Percentiles rank a stretch among this genome's conserved stretches.
Evolutionary conservation across 106 monocot species (phyloP).

Genomic region (Amphibolis antarctica): DNA sequence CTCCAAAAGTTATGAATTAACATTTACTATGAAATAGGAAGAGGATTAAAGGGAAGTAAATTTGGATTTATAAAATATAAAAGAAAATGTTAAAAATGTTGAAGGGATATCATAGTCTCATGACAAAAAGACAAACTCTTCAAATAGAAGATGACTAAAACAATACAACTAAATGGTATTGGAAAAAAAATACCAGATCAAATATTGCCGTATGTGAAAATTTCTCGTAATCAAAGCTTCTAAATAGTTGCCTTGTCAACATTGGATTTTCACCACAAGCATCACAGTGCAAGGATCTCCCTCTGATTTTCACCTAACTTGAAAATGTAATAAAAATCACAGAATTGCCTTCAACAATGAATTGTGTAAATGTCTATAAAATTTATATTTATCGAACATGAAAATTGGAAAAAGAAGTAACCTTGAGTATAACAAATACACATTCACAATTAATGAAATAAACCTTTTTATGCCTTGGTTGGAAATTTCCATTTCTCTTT

Average conservation of each 20-base stretch:
- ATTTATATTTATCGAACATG: too few species aligned
- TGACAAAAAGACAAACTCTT: neutral
- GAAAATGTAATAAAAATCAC: neutral
- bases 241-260: slow-evolving; percentile 49
- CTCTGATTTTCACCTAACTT: slow-evolving; percentile 81
- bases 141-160: neutral
- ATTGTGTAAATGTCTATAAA: neutral
- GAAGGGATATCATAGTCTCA: too few species aligned
- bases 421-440: too few species aligned
- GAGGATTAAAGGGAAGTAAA: too few species aligned
- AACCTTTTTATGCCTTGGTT: too few species aligned
- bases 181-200: slow-evolving; percentile 51
- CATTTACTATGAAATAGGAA: too few species aligned
- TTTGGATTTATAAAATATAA: too few species aligned
- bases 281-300: slow-evolving; percentile 53
- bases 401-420: too few species aligned
- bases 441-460: too few species aligned
- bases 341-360: neutral
- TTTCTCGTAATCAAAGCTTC: slow-evolving; percentile 76
- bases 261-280: slow-evolving; percentile 65
- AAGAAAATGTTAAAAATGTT: too few species aligned
- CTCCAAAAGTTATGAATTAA: too few species aligned
- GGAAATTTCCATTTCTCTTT: too few species aligned
- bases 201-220: slow-evolving; percentile 93
- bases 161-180: neutral